Evolutionary conservation across 1,139 yeast genomes (phyloP), one percentile per base, ranked within the genome.

Genomic region (Geotrichum restrictum): DNA sequence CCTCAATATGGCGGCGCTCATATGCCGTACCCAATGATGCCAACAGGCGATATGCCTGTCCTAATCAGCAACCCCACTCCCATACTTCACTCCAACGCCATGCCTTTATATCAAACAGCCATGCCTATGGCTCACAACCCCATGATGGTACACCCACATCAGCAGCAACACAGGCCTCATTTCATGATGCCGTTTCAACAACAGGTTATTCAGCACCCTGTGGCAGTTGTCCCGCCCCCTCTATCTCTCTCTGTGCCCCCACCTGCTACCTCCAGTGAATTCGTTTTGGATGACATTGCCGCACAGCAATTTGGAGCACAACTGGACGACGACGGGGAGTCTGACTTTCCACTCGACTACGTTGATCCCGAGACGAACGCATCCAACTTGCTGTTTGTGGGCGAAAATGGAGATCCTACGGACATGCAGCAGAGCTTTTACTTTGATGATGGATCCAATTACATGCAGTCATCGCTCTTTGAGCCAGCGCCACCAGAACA

Each of bases 261-360:
- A 10, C 29, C 29, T 24, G 29, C 29, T 24, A 5, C 29, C 8
- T 5, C 27, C 16, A 21, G 6, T 19, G 43, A 18, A 3, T 39
- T 39, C 31, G 21, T 19, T 22, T n/a, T 21, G 13, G 43, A 51
- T 31, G 54, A 43, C 29, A 49, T 43, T 8, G 29, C 33, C 7
- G 34, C 34, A 18, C 42, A 21, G 4, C 51, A 42, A 27, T 37
- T 31, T 4, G 51, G 5, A 13, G 22, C 16, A 41, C 45, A 40
- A 18, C 42, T 39, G 13, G 43, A 27, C 32, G 45, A 29, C 18
- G 45, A 29, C 18, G 29, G 8, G 29, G 7, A 24, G 7, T 57
- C 57, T 33, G 68, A 64, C 52, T 65, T 65, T 51, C 69, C 68
- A 13, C 56, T 64, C 34, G 68, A 64, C 51, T 64, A 64, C 54